Evolutionary conservation across 2,329 filamentous ascomycete genomes (phyloP), one percentile per base, ranked within the genome.

Genomic region (Exophiala sp.): DNA sequence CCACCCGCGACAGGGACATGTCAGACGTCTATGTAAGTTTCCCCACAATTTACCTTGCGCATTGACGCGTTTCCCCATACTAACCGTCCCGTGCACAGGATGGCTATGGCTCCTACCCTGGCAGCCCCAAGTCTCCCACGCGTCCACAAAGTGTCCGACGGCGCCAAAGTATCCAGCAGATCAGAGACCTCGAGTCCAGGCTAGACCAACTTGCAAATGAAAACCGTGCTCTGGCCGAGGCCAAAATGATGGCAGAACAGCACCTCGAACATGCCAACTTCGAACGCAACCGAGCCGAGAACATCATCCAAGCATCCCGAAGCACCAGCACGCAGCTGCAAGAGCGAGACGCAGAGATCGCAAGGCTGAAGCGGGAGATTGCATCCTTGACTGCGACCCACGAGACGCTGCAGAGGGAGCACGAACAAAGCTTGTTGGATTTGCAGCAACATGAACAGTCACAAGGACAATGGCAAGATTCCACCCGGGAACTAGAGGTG

Each of bases 131-230:
- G 66, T 97, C 94, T 66, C 94, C 94, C 51, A 95, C 90, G 64
- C 86, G 92, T 72, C 91, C 94, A 65, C 90, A 91, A 68, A 96
- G 91, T 78, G 88, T 99, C 82, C 91, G 92, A 65, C 91, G 92
- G 69, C 89, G 92, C 68, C 94, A 96, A 74, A 97, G 92, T 79
- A 92, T 97, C 86, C 92, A 97, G 75, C 85, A 92, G 50, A 85
- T 97, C 57, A 75, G 81, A 68, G 92, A 99, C 66, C 85, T 99
- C 68, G 91, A 97, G 76, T 79, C 83, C 56, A 84, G 82, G 66
- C 81, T 99, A 65, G 90, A 96, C 64, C 87, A 92, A 71, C 79
- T 99, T 61, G 78, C 87, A 38, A 84, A 86, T 18, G 92, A 99
- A 70, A 97, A 97, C 68, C 85, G 86, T 52, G 76, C 84, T 58